Evolutionary conservation across 352 stramenopile genomes (phyloP), one percentile per base, ranked within the genome.

Genomic region (Phytophthora ramorum): DNA sequence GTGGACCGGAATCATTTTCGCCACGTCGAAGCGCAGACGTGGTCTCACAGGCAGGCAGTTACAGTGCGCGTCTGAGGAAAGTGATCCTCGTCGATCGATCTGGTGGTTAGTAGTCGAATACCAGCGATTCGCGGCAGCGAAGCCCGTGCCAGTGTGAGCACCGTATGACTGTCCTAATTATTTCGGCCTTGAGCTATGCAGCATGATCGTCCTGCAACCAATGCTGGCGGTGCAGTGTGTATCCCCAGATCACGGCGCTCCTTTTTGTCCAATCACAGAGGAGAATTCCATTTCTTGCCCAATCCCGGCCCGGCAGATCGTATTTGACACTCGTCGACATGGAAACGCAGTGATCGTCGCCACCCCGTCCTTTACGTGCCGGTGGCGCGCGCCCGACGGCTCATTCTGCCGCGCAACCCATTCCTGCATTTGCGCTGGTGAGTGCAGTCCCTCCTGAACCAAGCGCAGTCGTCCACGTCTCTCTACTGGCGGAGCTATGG

Each of bases 251-350:
- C 20, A 6, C 9, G 7, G 4, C 10, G 28, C 28, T 34, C 34
- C 34, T 70, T 63, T 58, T 61, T 10, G 14, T 13, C 56, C 55
- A 71, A 66, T 51, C 30, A n/a, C 0, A 40, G 16, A 45, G 44
- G 24, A 75, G 12, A 32, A 58, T 58, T 45, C 4, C 7, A 12
- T 1, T 13, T 46, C 16, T 19, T 2, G 14, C 3, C 60, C 60
- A 68, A 68, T 68, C 60, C 34, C 8, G 7, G 8, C 41, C 4
- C 5, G 38, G 62, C 46, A 69, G 53, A 70, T 65, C 35, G 24
- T 28, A 59, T 70, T 70, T 44, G 56, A 56, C 63, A 61, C 50
- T 66, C 48, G 48, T 66, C 63, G 28, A 63, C 64, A 72, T 68
- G 58, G 64, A 72, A 40, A 72, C 64, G 64, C 64, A 49, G 40